Conservation (phyloP, 202 grass and related monocot species). For the Schoenoplectus tabernaemontani region DNA sequence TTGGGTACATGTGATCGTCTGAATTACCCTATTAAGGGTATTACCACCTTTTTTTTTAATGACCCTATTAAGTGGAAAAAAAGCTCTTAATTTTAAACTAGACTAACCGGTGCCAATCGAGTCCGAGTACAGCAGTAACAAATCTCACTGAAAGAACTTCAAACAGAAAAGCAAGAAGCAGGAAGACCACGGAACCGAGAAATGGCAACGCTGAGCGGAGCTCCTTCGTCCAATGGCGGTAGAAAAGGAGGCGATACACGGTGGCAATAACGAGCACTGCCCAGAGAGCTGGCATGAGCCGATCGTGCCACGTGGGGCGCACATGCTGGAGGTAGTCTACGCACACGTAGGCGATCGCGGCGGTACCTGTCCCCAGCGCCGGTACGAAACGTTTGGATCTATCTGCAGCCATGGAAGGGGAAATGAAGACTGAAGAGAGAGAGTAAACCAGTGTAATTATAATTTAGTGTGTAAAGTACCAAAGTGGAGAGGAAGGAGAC, state of each 20-base stretch:
- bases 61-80: not conserved
- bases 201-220: conserved; percentile 62
- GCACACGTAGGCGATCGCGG: conserved; percentile 52
- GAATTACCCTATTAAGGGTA: not conserved
- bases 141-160: conserved; percentile 75
- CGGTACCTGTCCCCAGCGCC: conserved; percentile 28
- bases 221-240: conserved; percentile 69
- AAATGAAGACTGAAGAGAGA: too few relatives aligned
- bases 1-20: not conserved
- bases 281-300: conserved; percentile 74
- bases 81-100: not conserved
- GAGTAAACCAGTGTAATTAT: too few relatives aligned
- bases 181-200: conserved; percentile 53
- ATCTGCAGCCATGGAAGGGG: conserved; percentile 5
- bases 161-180: conserved; percentile 58
- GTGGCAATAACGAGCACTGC: conserved; percentile 44
- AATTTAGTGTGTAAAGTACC: too few relatives aligned
- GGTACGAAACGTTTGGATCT: conserved; percentile 9
- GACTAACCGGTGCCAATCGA: conserved; percentile 67
- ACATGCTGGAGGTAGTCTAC: conserved; percentile 52
- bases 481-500: not conserved
- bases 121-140: conserved; percentile 69
- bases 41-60: too few relatives aligned
- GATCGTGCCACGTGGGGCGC: conserved; percentile 42
- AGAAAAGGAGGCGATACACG: conserved; percentile 39